Evolutionary conservation across 192 early-diverging fungal species (phyloP), one percentile per base, ranked within the genome.

Genomic region (Gamsiella multidivaricata): DNA sequence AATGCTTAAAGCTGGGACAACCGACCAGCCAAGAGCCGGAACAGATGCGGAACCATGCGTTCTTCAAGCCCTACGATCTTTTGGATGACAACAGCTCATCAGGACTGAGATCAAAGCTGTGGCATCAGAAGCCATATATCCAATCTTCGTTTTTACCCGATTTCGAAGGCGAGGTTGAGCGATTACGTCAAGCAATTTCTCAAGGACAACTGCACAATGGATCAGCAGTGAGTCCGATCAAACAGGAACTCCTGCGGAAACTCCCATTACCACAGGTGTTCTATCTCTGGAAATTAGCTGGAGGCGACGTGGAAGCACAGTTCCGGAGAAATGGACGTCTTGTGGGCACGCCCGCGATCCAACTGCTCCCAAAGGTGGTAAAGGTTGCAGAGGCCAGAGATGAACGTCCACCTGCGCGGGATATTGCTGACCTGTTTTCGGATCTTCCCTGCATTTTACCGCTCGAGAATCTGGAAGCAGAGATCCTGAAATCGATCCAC

Each of bases 231-330:
- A 20, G 20, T 14, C 26, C 25, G 14, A n/a, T 22, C 22, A 66
- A 65, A 25, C 34, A 54, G 7, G 47, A 65, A 39, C 54, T 81
- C 7, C 58, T 87, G 0, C 52, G 63, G 33, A 80, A 82, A 10
- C 63, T 90, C 6, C 83, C 86, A 6, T 58, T 87, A 10, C 65
- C 81, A 0, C 83, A 86, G 42, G 74, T 90, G 12, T 90, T 87
- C 55, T 79, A 91, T 58, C 79, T 90, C 34, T 91, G 90, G 90
- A 87, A 83, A 45, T 36, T 91, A 22, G 87, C 88, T 7, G 90
- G 90, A 3, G 90, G 90, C 20, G 86, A 89, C 54, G 85, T 90
- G 0, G 90, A 88, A 57, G 47, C 85, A 5, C 87, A 88, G 65
- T 73, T 86, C 37, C 69, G 69, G 22, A 86, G 83, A 47, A 61